These are phyloP conservation scores for Fusarium cyanostomum DNA, from an alignment of 2,329 filamentous ascomycete species.

Conservation along the genomic window DNA sequence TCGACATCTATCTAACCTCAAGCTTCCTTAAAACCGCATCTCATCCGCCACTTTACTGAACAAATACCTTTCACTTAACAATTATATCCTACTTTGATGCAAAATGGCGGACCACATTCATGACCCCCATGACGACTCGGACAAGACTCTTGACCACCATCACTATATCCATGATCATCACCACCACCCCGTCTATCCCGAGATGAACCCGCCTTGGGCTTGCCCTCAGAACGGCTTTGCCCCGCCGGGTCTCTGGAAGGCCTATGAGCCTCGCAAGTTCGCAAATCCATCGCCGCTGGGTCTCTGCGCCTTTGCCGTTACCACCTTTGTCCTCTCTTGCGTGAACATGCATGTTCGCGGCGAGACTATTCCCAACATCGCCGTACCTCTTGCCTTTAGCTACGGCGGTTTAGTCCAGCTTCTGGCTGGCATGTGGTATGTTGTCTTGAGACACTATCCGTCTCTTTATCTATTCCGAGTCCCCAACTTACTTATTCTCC, in stretches of 20 bases:
- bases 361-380: conserved; percentile 70
- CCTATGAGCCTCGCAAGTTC: conserved; percentile 73
- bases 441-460: too few species aligned
- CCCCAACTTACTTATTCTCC: conserved; percentile 4
- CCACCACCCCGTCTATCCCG: too few species aligned
- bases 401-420: conserved; percentile 81
- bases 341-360: conserved; percentile 75
- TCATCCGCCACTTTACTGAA: too few species aligned
- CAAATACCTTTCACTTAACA: too few species aligned
- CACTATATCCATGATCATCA: conserved; percentile 21
- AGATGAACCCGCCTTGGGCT: too few species aligned
- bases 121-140: conserved; percentile 37
- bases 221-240: too few species aligned
- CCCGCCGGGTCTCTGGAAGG: conserved; percentile 72
- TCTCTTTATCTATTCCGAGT: conserved; percentile 37
- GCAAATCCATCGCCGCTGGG: conserved; percentile 83
- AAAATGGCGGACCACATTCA: conserved; percentile 38
- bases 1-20: too few species aligned
- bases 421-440: conserved; percentile 86
- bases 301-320: conserved; percentile 81
- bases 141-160: conserved; percentile 40
- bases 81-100: too few species aligned
- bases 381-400: conserved; percentile 74
- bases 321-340: conserved; percentile 80
- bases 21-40: too few species aligned